Percentiles rank a stretch among this genome's conserved stretches.
Evolutionary conservation across 2,329 filamentous ascomycete species (phyloP).

Genomic region (Didymella pinodella): DNA sequence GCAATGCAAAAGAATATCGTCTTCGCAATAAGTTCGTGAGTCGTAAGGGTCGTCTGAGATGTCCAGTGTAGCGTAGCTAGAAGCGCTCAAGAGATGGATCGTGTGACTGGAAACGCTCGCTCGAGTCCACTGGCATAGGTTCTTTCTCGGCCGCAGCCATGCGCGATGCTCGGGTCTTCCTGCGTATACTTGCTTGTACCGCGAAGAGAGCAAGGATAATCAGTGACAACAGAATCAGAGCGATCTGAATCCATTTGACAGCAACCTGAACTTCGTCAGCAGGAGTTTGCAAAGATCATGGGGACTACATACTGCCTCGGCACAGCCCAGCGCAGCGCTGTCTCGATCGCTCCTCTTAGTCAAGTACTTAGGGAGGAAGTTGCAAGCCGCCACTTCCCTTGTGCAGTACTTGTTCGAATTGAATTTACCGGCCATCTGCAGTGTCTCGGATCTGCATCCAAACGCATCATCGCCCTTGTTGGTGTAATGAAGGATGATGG

Average conservation of each 20-base stretch:
- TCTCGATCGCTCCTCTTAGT: slow-evolving; percentile 19
- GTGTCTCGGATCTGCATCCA: slow-evolving; percentile 35
- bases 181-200: slow-evolving; percentile 34
- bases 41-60: slow-evolving; percentile 9
- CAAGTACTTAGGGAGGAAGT: slow-evolving; percentile 30
- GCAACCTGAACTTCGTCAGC: slow-evolving; percentile 25
- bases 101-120: slow-evolving; percentile 7
- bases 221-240: slow-evolving; percentile 31
- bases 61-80: background rate
- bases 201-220: slow-evolving; percentile 34
- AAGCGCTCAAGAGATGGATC: slow-evolving; percentile 5
- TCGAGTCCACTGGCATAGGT: slow-evolving; percentile 14
- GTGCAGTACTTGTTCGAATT: slow-evolving; percentile 42
- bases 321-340: slow-evolving; percentile 33
- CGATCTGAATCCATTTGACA: slow-evolving; percentile 43
- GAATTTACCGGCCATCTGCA: slow-evolving; percentile 30
- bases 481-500: slow-evolving; percentile 39
- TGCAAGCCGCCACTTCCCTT: slow-evolving; percentile 40
- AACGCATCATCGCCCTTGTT: slow-evolving; percentile 34
- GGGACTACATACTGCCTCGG: slow-evolving; percentile 34
- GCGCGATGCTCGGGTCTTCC: slow-evolving; percentile 26
- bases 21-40: slow-evolving; percentile 3
- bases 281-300: background rate
- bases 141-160: slow-evolving; percentile 11
- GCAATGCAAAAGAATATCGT: slow-evolving; percentile 7